phyloP scores from a whole-genome alignment of 2,329 filamentous ascomycete species.

The Metarhizium sp. region DNA sequence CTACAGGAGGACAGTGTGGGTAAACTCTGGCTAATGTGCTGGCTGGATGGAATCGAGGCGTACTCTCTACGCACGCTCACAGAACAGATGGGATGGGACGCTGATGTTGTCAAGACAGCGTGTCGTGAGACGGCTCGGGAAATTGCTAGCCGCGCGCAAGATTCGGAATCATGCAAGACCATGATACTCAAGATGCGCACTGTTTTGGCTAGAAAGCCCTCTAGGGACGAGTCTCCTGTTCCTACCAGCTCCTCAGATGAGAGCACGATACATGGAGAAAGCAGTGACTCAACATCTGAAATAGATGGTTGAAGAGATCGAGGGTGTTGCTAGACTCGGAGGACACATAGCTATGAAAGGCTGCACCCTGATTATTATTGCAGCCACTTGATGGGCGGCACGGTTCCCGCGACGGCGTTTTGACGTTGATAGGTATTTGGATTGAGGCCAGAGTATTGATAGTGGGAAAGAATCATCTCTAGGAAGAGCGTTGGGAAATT shows the following conservation, averaged over 20 bases:
- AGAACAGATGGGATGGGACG: slow-evolving; percentile 41
- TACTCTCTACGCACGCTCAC: slow-evolving; percentile 40
- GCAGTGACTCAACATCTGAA: background rate
- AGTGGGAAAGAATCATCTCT: background rate
- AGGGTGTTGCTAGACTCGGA: background rate
- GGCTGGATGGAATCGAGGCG: slow-evolving; percentile 42
- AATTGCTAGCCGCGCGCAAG: slow-evolving; percentile 37
- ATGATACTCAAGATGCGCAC: slow-evolving; percentile 39
- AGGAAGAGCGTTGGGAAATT: background rate
- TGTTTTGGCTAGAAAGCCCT: slow-evolving; percentile 41
- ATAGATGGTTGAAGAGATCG: background rate
- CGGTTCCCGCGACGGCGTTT: background rate
- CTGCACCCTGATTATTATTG: no score
- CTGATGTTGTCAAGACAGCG: slow-evolving; percentile 35
- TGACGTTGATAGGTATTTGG: background rate
- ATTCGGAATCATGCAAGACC: slow-evolving; percentile 30
- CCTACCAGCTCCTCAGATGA: background rate
- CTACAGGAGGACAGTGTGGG: slow-evolving; percentile 35
- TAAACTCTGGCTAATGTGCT: slow-evolving; percentile 44
- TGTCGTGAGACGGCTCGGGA: slow-evolving; percentile 39
- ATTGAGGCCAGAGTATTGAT: background rate
- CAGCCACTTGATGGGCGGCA: no score
- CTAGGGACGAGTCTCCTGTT: background rate
- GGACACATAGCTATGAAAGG: no score
- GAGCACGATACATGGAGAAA: background rate